Conservation (phyloP, 2,329 filamentous ascomycete genomes). For the Pseudogymnoascus verrucosus region DNA sequence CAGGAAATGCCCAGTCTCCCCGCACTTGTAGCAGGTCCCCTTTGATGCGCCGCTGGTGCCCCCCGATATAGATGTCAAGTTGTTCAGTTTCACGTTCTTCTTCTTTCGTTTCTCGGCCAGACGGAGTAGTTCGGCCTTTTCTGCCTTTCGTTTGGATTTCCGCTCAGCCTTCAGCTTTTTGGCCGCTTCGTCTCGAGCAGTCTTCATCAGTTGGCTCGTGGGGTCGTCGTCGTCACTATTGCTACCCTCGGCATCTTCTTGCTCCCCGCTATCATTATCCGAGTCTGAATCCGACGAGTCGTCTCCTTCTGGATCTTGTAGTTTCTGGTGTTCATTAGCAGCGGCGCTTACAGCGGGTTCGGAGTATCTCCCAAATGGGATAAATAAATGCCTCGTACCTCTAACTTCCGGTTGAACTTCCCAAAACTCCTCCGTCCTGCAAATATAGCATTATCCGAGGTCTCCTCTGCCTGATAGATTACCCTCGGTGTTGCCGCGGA, state of each 20-base stretch:
- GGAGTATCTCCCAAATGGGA: not conserved
- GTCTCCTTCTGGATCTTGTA: slow-evolving; percentile 28
- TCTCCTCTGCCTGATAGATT: slow-evolving; percentile 21
- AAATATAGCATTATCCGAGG: slow-evolving; percentile 26
- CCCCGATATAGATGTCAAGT: slow-evolving; percentile 53
- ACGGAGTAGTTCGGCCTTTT: slow-evolving; percentile 40
- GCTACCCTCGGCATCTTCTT: slow-evolving; percentile 25
- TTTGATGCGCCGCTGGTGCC: slow-evolving; percentile 30
- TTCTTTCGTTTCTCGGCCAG: slow-evolving; percentile 52
- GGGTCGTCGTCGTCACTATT: slow-evolving; percentile 32
- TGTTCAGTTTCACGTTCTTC: slow-evolving; percentile 60
- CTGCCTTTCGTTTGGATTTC: slow-evolving; percentile 40
- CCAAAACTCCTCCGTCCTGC: slow-evolving; percentile 42
- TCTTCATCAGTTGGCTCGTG: slow-evolving; percentile 36
- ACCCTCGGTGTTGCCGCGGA: slow-evolving; percentile 13
- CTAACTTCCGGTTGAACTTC: slow-evolving; percentile 34
- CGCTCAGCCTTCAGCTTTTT: slow-evolving; percentile 35
- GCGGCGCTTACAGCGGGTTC: slow-evolving; percentile 22
- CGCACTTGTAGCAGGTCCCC: slow-evolving; percentile 50
- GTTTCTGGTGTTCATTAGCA: slow-evolving; percentile 27
- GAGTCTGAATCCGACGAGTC: slow-evolving; percentile 32
- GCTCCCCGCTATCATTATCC: slow-evolving; percentile 22
- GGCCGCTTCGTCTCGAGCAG: slow-evolving; percentile 37
- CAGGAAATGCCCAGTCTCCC: slow-evolving; percentile 52
- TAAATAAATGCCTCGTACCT: slow-evolving; percentile 22